Evolutionary conservation across 148 eudicot species (phyloP).

Genomic region (Linanthus parryae): DNA sequence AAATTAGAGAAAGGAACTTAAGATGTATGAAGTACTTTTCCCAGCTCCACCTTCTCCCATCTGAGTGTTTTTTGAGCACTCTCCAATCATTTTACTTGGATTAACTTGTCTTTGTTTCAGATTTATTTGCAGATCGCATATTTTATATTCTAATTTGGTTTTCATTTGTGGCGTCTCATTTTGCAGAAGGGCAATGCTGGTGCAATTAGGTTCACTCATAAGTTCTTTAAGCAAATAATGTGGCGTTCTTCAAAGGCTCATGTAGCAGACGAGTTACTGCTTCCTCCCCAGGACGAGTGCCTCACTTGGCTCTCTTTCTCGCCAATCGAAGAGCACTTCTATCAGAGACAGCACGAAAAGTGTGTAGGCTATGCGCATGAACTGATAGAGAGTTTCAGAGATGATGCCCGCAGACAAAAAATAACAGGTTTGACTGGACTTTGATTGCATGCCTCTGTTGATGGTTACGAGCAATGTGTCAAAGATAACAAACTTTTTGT

Average conservation of each 20-base stretch:
- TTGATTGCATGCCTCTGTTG: neutral
- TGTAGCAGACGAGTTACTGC: conserved; percentile 75
- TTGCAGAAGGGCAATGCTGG: conserved; percentile 68
- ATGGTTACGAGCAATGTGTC: conserved; percentile 1
- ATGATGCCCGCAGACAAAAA: conserved; percentile 28
- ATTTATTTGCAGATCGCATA: too few relatives aligned
- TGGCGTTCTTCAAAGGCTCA: conserved; percentile 91
- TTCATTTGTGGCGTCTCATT: too few relatives aligned
- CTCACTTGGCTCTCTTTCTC: conserved; percentile 87
- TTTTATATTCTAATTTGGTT: too few relatives aligned
- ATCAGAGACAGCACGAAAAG: conserved; percentile 92
- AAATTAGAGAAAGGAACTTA: too few relatives aligned
- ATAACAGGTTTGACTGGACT: conserved; percentile 40
- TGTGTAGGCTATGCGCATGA: conserved; percentile 73
- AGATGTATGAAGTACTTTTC: too few relatives aligned
- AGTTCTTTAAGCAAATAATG: conserved; percentile 69
- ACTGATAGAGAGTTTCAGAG: conserved; percentile 63
- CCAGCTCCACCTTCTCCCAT: too few relatives aligned
- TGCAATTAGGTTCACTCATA: conserved; percentile 70
- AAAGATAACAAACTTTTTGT: neutral
- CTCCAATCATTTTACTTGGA: too few relatives aligned
- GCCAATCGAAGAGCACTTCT: conserved; percentile 84
- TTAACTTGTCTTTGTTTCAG: too few relatives aligned
- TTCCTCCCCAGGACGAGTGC: conserved; percentile 91
- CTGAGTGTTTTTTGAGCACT: too few relatives aligned